Percentiles rank a stretch among this genome's conserved stretches.
phyloP scores from a whole-genome alignment of 306 rosid species.

The Arachis stenosperma region DNA sequence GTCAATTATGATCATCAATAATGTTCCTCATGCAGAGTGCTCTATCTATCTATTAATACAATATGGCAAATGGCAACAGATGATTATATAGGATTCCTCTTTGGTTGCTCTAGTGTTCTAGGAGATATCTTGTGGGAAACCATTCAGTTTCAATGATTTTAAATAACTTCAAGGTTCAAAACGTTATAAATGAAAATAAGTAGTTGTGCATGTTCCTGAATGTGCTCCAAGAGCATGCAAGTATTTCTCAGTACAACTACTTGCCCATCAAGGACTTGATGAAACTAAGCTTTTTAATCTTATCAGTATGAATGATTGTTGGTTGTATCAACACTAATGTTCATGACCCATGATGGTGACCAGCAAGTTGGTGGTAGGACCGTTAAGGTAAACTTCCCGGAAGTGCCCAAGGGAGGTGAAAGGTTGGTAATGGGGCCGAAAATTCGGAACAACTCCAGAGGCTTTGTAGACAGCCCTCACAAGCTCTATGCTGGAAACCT shows the following conservation, averaged over 20 bases:
- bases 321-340: conserved; percentile 6
- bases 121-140: neutral
- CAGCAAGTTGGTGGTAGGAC: conserved; percentile 91
- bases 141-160: no score
- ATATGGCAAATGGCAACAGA: neutral
- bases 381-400: conserved; percentile 84
- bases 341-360: conserved; percentile 38
- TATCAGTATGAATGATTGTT: neutral
- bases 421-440: conserved; percentile 73
- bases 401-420: conserved; percentile 94
- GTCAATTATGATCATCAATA: neutral
- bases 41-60: conserved; percentile 5
- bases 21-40: no score
- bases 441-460: conserved; percentile 54
- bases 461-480: conserved; percentile 82
- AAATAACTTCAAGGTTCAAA: no score
- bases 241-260: neutral
- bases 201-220: no score
- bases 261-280: neutral
- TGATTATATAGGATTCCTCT: conserved; percentile 1
- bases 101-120: conserved; percentile 18
- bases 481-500: conserved; percentile 94
- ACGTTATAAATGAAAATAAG: no score
- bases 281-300: conserved; percentile 10
- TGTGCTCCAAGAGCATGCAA: no score